phyloP scores from a whole-genome alignment of 2,329 filamentous ascomycete genomes.

The Trichophaea hybrida region DNA sequence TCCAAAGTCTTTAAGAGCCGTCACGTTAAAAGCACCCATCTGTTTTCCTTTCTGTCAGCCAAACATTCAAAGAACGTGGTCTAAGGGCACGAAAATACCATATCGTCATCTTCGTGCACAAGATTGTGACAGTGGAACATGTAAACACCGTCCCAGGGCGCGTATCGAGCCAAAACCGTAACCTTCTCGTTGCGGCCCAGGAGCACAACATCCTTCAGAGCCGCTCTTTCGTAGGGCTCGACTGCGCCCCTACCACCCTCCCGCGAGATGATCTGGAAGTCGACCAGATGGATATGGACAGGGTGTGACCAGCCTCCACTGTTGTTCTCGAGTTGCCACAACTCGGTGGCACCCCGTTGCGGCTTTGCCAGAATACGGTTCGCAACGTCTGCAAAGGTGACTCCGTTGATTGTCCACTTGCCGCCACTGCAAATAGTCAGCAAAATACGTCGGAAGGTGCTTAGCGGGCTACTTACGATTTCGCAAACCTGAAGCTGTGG shows the following conservation, averaged over 20 bases:
- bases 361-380: conserved; percentile 39
- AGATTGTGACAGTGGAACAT: conserved; percentile 31
- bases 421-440: conserved; percentile 17
- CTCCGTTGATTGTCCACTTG: conserved; percentile 41
- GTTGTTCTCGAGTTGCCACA: conserved; percentile 40
- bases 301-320: conserved; percentile 39
- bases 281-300: conserved; percentile 45
- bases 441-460: too few species aligned
- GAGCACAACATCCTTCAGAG: conserved; percentile 46
- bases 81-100: conserved; percentile 10
- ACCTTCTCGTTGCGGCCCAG: conserved; percentile 39
- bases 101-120: conserved; percentile 29
- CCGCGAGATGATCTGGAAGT: conserved; percentile 42
- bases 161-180: conserved; percentile 37
- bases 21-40: conserved; percentile 28
- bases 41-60: too few species aligned
- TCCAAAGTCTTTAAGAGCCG: conserved; percentile 17
- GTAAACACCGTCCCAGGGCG: conserved; percentile 6
- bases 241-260: conserved; percentile 31
- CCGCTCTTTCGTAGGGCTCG: conserved; percentile 40
- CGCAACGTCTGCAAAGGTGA: conserved; percentile 36
- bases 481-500: conserved; percentile 37
- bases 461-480: conserved; percentile 20
- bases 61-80: too few species aligned
- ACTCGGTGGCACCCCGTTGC: conserved; percentile 36